Evolutionary conservation across 371 early-diverging fungal species (phyloP), one percentile per base, ranked within the genome.

Genomic region (Mucor irregularis): DNA sequence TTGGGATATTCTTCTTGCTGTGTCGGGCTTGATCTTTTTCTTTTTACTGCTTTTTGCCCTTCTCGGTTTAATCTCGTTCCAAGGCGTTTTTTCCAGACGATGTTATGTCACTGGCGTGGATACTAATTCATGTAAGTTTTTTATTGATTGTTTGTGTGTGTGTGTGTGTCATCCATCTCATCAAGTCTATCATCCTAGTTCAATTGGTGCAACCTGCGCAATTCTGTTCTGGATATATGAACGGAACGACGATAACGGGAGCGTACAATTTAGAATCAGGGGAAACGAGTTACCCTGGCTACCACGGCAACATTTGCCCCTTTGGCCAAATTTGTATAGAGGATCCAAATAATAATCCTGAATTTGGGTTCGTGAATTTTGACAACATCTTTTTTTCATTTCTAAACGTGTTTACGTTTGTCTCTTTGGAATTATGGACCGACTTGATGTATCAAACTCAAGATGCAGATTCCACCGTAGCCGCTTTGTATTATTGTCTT

Each of bases 391-490:
- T 77, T 47, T 70, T 53, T 25, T 76, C 84, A 1, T 57, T 82
- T 6, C 50, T 84, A 10, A 74, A 66, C n/a, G 74, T 76, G 1
- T 84, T 74, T 49, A 84, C 82, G 0, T 62, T 78, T 54, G 74
- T 79, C 25, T 80, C 82, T 0, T 58, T 84, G 65, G 84, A 84
- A 48, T 58, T 76, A 9, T 84, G 84, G 84, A 81, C 84, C 0
- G 78, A 77, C n/a, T 44, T 79, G 7, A 71, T 80, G 75, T 84
- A 82, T 47, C 73, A 74, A 54, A 74, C 74, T 22, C 75, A 76
- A 64, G 74, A 79, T 39, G 82, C 75, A 6, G 82, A 82, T 45
- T 82, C 82, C 0, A 63, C 34, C 8, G 62, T 62, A 10, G 68
- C 80, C 2, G 81, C 81, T 0, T 43, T 82, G 7, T 84, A 70